A percentile compares a stretch with the other conserved stretches of the same genome.
These are phyloP conservation scores for Boletellus ananiceps DNA, from an alignment of 768 basidiomycete species.

Conservation along the genomic window DNA sequence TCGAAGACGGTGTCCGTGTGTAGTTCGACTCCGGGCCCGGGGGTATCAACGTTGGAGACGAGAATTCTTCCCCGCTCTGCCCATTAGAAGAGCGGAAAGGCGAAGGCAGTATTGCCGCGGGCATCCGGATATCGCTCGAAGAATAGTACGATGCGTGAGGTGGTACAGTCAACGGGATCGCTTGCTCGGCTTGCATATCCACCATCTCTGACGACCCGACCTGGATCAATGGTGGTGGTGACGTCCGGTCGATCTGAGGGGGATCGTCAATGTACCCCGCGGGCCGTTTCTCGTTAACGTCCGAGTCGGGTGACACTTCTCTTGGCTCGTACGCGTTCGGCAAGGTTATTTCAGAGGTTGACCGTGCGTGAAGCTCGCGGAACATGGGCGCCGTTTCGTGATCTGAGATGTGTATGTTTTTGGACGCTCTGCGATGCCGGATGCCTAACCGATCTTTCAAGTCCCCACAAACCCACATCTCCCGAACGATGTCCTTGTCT, in stretches of 20 bases:
- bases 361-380: slow-evolving; percentile 55
- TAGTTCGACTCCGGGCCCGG: slow-evolving; percentile 3
- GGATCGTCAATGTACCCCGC: not conserved
- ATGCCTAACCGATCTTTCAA: slow-evolving; percentile 80
- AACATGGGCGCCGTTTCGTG: slow-evolving; percentile 73
- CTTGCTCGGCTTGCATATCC: slow-evolving; percentile 21
- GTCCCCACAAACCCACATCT: slow-evolving; percentile 84
- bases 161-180: slow-evolving; percentile 38
- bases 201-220: slow-evolving; percentile 12
- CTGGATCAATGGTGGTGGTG: slow-evolving; percentile 7
- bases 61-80: slow-evolving; percentile 38
- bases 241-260: slow-evolving; percentile 1
- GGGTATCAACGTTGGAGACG: slow-evolving; percentile 9
- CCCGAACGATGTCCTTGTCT: slow-evolving; percentile 88
- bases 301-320: slow-evolving; percentile 26
- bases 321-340: slow-evolving; percentile 46
- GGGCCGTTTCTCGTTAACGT: slow-evolving; percentile 11
- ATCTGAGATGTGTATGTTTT: slow-evolving; percentile 33
- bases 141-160: slow-evolving; percentile 60
- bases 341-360: slow-evolving; percentile 55
- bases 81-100: slow-evolving; percentile 44
- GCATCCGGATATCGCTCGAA: slow-evolving; percentile 41
- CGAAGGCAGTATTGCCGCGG: slow-evolving; percentile 56
- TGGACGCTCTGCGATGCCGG: slow-evolving; percentile 53
- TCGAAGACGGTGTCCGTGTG: slow-evolving; percentile 1